Base-by-base conservation (phyloP, 257 asterid species). In the Echites panduratus region DNA sequence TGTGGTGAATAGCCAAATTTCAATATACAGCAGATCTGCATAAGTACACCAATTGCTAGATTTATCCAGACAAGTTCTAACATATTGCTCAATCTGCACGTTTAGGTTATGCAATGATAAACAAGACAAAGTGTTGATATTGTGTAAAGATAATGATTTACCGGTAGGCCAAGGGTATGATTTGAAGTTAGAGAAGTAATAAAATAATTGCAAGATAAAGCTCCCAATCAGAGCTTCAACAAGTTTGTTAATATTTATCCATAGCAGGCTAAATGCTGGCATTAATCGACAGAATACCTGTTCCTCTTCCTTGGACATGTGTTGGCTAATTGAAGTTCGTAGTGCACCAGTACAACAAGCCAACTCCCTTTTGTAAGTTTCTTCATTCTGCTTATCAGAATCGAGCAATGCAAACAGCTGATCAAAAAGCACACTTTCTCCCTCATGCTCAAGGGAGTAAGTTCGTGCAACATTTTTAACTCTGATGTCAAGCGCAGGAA, bases 241-340 rank as follows among this genome's bases (percentile, higher is more conserved):
- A 65, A 32, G 44, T n/a, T 6, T 47, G 47, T 62, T 24, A 62
- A 52, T 38, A 11, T 24, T n/a, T 9, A 70, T 32, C 11, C 48
- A 53, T 2, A 45, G 43, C 7, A 66, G 53, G 53, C 52, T 29
- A 47, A 67, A 10, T 24, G 63, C 43, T 24, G 32, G 68, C 24
- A 64, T 29, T 44, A 26, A 67, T 58, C 44, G 45, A 6, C 44
- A 70, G 17, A 11, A 44, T 61, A 93, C 98, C 98, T 94, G 98
- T 79, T 94, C 98, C 87, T 94, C 98, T 85, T 94, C 98, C 87
- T 94, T 94, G 76, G 97, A 91, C 98, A 94, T 94, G 89, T 94
- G 98, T 87, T 94, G 98, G 86, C 90, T 85, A 81, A 94, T 91
- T 68, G 98, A 94, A 65, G 98, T 94, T 80, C 87, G 91, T 68